Conservation (phyloP, 305 asterid genomes). For the Fraxinus nigra region DNA sequence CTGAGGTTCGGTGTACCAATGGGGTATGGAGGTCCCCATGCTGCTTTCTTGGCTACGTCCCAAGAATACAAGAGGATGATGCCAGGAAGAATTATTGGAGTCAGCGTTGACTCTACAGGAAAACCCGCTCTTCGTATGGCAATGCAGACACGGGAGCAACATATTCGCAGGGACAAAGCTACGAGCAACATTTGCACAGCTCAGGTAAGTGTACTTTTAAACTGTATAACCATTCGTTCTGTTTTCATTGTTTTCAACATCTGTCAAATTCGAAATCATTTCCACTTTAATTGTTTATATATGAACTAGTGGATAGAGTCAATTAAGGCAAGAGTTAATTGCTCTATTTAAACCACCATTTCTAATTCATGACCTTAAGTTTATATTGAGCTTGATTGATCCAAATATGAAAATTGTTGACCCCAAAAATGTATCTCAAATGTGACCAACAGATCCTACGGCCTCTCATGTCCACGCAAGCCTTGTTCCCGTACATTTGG, state of each 20-base stretch:
- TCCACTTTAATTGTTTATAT: not conserved
- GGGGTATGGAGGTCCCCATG: conserved; percentile 99
- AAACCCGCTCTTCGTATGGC: conserved; percentile 97
- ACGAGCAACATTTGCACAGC: conserved; percentile 98
- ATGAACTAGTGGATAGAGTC: not conserved
- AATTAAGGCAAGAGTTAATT: not conserved
- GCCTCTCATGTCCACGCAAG: not conserved
- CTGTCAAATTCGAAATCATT: not conserved
- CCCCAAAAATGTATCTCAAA: not conserved
- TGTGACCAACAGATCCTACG: not conserved
- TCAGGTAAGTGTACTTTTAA: conserved; percentile 46
- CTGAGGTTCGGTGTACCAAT: conserved; percentile 99
- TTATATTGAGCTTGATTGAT: not conserved
- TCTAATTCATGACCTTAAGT: not conserved
- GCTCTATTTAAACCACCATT: not conserved
- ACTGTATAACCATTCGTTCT: not conserved
- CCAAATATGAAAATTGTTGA: not conserved
- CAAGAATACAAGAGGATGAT: conserved; percentile 97
- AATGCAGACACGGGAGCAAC: conserved; percentile 98
- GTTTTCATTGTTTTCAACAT: not conserved
- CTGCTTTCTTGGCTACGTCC: conserved; percentile 94
- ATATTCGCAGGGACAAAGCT: conserved; percentile 93
- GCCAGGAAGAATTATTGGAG: conserved; percentile 97
- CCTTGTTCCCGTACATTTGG: not conserved
- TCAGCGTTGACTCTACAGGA: conserved; percentile 85